These are phyloP conservation scores for Naematelia encephala DNA, from an alignment of 768 basidiomycete species.

Conservation along the genomic window DNA sequence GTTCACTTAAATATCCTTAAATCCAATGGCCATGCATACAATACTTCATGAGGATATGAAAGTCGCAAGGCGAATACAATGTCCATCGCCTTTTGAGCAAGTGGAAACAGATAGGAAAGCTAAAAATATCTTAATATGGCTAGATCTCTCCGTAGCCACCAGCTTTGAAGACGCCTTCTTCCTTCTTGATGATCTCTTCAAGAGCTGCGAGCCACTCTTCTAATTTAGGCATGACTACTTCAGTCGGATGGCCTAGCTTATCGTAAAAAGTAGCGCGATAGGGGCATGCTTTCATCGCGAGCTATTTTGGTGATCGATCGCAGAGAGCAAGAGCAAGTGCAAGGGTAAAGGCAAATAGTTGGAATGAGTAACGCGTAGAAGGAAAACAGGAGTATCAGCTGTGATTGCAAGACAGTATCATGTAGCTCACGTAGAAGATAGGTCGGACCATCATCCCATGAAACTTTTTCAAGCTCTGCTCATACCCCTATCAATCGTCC, in stretches of 20 bases:
- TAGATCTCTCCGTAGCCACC: constrained; percentile 44
- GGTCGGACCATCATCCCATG: constrained; percentile 62
- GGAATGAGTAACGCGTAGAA: not conserved
- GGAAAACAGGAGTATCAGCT: not conserved
- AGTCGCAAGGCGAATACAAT: not conserved
- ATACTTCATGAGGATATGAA: not conserved
- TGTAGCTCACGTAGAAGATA: constrained; percentile 57
- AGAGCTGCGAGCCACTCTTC: constrained; percentile 60
- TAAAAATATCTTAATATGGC: not conserved
- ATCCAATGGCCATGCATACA: not conserved
- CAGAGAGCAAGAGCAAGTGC: not conserved
- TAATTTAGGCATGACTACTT: constrained; percentile 56
- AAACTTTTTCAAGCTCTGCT: constrained; percentile 72
- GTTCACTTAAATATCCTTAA: not conserved
- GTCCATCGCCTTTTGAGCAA: not conserved
- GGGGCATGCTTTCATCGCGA: constrained; percentile 70
- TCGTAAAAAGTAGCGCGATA: constrained; percentile 61
- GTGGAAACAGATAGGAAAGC: not conserved
- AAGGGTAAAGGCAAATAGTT: not conserved
- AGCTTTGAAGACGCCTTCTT: constrained; percentile 55
- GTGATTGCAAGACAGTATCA: not conserved
- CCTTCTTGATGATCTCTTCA: constrained; percentile 55
- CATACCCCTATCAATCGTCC: constrained; percentile 73
- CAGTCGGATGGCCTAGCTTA: constrained; percentile 58
- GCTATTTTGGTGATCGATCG: constrained; percentile 47